Evolutionary conservation across 1,139 yeast genomes (phyloP).

Genomic region (Hemisphaericaspora xylofermentans): DNA sequence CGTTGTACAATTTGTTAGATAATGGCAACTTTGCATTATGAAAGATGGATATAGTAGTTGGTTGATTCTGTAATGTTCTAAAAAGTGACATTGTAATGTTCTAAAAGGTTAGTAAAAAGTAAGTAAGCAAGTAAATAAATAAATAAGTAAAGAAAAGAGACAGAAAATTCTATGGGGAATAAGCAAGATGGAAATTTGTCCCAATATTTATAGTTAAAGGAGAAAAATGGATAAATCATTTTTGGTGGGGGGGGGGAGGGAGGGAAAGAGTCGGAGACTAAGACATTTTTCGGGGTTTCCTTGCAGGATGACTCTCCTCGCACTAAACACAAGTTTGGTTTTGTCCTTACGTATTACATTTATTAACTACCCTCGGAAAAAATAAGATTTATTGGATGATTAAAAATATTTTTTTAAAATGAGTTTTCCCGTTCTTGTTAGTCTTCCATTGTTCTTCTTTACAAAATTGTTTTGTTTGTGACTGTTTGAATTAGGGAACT

Average conservation of each 20-base stretch:
- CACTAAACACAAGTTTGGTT: too few relatives aligned
- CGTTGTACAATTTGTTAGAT: slow-evolving; percentile 31
- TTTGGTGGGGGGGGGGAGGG: too few relatives aligned
- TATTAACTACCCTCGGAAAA: not conserved
- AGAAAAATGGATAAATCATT: too few relatives aligned
- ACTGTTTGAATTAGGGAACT: too few relatives aligned
- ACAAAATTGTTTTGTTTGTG: not conserved
- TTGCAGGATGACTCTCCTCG: not conserved
- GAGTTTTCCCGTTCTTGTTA: not conserved
- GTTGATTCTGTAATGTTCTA: slow-evolving; percentile 45
- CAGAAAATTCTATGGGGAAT: not conserved
- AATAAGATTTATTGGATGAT: not conserved
- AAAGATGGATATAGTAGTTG: slow-evolving; percentile 45
- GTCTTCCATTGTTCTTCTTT: not conserved
- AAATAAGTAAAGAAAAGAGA: not conserved
- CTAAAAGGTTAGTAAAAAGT: not conserved
- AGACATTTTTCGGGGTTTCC: not conserved
- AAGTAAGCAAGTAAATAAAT: not conserved
- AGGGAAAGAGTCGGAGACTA: not conserved
- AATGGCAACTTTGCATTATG: slow-evolving; percentile 39
- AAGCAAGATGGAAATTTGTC: not conserved
- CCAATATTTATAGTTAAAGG: slow-evolving; percentile 1
- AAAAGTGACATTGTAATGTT: slow-evolving; percentile 22
- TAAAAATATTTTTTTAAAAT: not conserved
- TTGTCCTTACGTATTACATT: not conserved